phyloP scores from a whole-genome alignment of 257 asterid species.

The Perilla frutescens region DNA sequence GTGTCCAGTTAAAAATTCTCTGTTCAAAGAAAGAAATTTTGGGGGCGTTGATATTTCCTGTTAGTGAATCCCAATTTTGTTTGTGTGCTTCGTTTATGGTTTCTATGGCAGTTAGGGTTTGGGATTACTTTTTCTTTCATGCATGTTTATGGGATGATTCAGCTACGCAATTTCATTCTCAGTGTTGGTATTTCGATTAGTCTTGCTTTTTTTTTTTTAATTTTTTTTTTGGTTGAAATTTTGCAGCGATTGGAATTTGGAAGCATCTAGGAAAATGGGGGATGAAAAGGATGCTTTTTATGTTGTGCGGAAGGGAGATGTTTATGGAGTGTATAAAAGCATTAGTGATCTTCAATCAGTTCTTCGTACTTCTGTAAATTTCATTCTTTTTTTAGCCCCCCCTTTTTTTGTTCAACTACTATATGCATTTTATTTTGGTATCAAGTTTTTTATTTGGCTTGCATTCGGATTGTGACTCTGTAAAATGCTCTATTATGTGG shows the following conservation, averaged over 20 bases:
- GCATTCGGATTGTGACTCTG: conserved; percentile 29
- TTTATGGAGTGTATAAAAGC: conserved; percentile 84
- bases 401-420: conserved; percentile 21
- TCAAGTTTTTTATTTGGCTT: conserved; percentile 5
- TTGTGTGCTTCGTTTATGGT: neutral
- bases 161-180: conserved; percentile 19
- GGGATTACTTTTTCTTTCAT: conserved; percentile 5
- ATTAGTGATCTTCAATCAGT: conserved; percentile 82
- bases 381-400: neutral
- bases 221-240: neutral
- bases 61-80: neutral
- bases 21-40: neutral
- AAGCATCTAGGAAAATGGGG: conserved; percentile 53
- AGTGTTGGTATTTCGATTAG: neutral
- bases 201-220: neutral
- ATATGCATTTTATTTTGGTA: neutral
- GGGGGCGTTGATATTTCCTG: neutral
- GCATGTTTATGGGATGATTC: conserved; percentile 16
- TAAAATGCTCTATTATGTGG: conserved; percentile 4
- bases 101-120: conserved; percentile 45
- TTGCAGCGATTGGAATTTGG: conserved; percentile 39
- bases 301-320: conserved; percentile 79
- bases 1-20: neutral
- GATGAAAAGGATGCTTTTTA: conserved; percentile 90
- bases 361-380: conserved; percentile 71